Percentiles rank a stretch among this genome's conserved stretches.
phyloP scores from a whole-genome alignment of 805 yeast species.

The Vanderwaltozyma yarrowii region DNA sequence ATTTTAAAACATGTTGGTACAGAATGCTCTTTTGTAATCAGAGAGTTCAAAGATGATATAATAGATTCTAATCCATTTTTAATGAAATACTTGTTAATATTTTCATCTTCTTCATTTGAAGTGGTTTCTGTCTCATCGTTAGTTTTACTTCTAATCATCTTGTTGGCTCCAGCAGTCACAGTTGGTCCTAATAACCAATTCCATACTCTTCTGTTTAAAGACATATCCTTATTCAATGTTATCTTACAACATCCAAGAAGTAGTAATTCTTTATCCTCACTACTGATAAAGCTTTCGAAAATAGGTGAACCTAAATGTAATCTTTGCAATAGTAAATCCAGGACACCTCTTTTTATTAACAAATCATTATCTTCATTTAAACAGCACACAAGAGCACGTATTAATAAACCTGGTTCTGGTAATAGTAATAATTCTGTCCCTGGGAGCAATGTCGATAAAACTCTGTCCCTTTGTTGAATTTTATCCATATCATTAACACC shows the following conservation, averaged over 20 bases:
- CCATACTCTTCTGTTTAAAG: conserved; percentile 89
- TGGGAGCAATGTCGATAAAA: conserved; percentile 37
- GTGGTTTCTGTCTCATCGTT: background rate
- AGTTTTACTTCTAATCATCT: background rate
- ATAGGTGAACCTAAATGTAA: conserved; percentile 56
- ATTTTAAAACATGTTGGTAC: conserved; percentile 48
- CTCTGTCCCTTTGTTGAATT: background rate
- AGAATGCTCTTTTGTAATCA: conserved; percentile 30
- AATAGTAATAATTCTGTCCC: conserved; percentile 51
- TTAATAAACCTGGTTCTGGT: conserved; percentile 75
- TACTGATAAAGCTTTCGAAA: conserved; percentile 37
- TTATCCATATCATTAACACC: background rate
- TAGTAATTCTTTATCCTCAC: conserved; percentile 46
- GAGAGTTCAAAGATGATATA: conserved; percentile 40
- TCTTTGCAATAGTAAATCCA: conserved; percentile 65
- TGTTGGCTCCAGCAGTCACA: conserved; percentile 3
- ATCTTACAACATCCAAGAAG: conserved; percentile 56
- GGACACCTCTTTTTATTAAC: conserved; percentile 77
- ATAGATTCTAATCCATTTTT: conserved; percentile 44
- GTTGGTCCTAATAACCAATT: conserved; percentile 80
- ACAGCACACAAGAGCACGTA: conserved; percentile 65
- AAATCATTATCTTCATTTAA: conserved; percentile 54
- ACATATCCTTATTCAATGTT: conserved; percentile 80
- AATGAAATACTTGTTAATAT: conserved; percentile 39
- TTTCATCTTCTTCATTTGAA: background rate